A percentile compares a stretch with the other conserved stretches of the same genome.
Conservation (phyloP, 345 rosid species). For the Rhizophora apiculata region DNA sequence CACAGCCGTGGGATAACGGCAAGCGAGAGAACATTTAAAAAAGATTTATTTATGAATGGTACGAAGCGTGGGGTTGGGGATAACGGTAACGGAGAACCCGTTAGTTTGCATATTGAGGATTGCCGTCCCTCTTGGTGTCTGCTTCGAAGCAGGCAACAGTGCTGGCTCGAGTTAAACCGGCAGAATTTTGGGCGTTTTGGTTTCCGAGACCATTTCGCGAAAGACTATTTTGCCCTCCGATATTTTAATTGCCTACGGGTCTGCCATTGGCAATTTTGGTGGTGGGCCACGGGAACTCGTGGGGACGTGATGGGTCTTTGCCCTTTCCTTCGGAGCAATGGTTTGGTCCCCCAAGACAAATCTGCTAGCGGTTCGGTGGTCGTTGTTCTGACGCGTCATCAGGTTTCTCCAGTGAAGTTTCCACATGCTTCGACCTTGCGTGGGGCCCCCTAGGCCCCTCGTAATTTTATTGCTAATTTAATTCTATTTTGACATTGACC, state of each 20-base stretch:
- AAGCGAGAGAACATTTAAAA: background rate
- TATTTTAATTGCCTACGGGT: background rate
- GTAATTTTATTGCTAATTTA: too few relatives aligned
- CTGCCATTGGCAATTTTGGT: conserved; percentile 16
- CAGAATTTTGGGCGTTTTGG: conserved; percentile 37
- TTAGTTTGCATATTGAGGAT: conserved; percentile 22
- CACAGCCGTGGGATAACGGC: conserved; percentile 1
- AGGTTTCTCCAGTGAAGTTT: conserved; percentile 4
- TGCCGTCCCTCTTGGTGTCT: conserved; percentile 56
- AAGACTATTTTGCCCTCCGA: conserved; percentile 16
- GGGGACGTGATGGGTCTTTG: conserved; percentile 20
- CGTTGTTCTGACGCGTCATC: conserved; percentile 26
- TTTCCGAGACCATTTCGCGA: background rate
- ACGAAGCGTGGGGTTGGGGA: conserved; percentile 20
- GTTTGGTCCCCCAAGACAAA: background rate
- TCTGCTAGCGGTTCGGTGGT: conserved; percentile 18
- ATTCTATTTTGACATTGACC: too few relatives aligned
- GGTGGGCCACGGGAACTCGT: conserved; percentile 28
- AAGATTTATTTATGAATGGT: background rate
- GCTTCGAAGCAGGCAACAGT: conserved; percentile 64
- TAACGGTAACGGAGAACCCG: conserved; percentile 18
- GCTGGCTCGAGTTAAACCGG: conserved; percentile 52
- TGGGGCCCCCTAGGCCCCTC: conserved; percentile 8
- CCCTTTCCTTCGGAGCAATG: conserved; percentile 8
- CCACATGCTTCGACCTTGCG: conserved; percentile 26